A percentile compares a stretch with the other conserved stretches of the same genome.
phyloP scores from a whole-genome alignment of 768 basidiomycete genomes.

The Leccinum boreale region DNA sequence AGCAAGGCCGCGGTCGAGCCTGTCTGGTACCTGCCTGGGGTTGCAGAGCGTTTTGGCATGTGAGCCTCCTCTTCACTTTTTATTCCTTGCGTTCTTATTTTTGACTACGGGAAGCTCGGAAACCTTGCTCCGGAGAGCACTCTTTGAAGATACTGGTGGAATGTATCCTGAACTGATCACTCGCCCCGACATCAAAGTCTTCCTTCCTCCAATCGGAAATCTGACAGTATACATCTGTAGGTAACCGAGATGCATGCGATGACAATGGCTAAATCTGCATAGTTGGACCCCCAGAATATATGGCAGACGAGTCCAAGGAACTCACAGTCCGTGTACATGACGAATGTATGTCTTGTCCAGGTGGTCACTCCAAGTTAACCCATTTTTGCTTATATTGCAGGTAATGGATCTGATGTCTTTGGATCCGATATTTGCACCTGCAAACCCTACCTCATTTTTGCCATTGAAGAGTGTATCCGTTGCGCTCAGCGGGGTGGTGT shows the following conservation, averaged over 20 bases:
- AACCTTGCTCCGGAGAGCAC: constrained; percentile 75
- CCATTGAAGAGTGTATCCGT: constrained; percentile 91
- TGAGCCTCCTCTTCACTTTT: constrained; percentile 35
- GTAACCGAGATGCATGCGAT: constrained; percentile 16
- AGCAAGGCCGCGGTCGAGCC: constrained; percentile 96
- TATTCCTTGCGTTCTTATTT: background rate
- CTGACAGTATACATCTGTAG: constrained; percentile 89
- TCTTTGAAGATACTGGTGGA: constrained; percentile 96
- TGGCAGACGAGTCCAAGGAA: constrained; percentile 73
- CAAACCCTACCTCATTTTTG: constrained; percentile 89
- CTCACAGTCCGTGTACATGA: constrained; percentile 90
- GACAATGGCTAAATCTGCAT: background rate
- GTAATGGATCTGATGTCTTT: constrained; percentile 95
- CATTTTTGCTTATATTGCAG: constrained; percentile 30
- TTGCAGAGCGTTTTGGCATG: constrained; percentile 94
- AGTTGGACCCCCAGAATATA: constrained; percentile 83
- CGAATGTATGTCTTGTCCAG: constrained; percentile 60
- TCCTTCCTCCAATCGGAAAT: constrained; percentile 92
- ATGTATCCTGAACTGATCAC: constrained; percentile 97
- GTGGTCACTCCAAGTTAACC: background rate
- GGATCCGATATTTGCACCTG: constrained; percentile 92
- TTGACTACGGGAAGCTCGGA: constrained; percentile 56
- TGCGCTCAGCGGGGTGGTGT: constrained; percentile 83
- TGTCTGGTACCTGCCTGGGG: constrained; percentile 92
- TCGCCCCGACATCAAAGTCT: constrained; percentile 91